These are phyloP conservation scores for Metarhizium guizhouense DNA, from an alignment of 2,329 filamentous ascomycete genomes.

Conservation along the genomic window DNA sequence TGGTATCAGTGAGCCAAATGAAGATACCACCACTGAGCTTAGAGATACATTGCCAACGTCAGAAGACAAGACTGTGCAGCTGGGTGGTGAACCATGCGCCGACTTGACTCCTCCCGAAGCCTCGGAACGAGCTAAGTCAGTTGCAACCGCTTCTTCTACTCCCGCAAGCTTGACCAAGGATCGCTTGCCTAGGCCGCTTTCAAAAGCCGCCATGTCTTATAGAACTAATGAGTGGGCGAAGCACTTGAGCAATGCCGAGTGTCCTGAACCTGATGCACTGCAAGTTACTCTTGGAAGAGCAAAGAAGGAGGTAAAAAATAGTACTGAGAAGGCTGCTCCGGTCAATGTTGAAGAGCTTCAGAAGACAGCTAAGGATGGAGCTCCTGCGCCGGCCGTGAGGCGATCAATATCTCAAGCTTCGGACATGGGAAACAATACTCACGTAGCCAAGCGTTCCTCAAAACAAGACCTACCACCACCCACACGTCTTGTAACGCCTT, in stretches of 20 bases:
- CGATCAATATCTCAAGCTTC: slow-evolving; percentile 22
- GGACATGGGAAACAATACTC: slow-evolving; percentile 10
- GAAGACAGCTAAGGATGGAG: slow-evolving; percentile 48
- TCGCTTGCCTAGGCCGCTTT: slow-evolving; percentile 60
- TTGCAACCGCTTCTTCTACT: slow-evolving; percentile 32
- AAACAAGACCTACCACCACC: slow-evolving; percentile 15
- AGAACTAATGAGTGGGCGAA: slow-evolving; percentile 96
- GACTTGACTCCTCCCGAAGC: slow-evolving; percentile 9
- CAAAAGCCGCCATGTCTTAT: slow-evolving; percentile 71
- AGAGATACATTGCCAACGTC: neutral
- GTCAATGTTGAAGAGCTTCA: slow-evolving; percentile 56
- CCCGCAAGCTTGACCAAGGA: slow-evolving; percentile 46
- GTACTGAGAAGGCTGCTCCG: slow-evolving; percentile 46
- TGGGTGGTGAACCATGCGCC: neutral
- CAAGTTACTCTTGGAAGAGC: slow-evolving; percentile 28
- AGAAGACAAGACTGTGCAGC: neutral
- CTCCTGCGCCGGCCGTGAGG: slow-evolving; percentile 22
- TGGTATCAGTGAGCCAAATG: neutral
- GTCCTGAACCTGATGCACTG: slow-evolving; percentile 56
- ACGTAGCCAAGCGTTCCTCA: slow-evolving; percentile 8
- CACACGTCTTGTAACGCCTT: slow-evolving; percentile 2
- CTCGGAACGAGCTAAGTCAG: slow-evolving; percentile 30
- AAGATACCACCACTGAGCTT: neutral
- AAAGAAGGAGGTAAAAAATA: slow-evolving; percentile 4
- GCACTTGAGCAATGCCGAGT: slow-evolving; percentile 70